Conservation (phyloP, 2,329 filamentous ascomycete species). For the Colletotrichum graminicola region DNA sequence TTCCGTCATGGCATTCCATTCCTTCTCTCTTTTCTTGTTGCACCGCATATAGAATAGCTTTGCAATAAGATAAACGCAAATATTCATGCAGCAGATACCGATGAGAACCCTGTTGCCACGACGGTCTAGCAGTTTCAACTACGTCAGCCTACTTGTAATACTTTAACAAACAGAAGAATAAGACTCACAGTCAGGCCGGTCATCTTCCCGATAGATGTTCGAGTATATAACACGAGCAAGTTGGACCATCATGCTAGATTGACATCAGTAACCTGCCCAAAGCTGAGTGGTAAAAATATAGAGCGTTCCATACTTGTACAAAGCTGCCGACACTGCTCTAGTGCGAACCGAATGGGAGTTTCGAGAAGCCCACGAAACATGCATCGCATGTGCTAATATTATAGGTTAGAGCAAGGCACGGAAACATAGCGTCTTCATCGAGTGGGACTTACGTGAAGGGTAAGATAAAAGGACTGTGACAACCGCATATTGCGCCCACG, state of each 20-base stretch:
- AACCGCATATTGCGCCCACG: constrained; percentile 50
- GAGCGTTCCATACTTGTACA: constrained; percentile 63
- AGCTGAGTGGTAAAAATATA: too few species aligned
- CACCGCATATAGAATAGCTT: constrained; percentile 66
- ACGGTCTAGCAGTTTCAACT: constrained; percentile 9
- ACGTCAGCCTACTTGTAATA: neutral
- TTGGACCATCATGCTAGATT: constrained; percentile 58
- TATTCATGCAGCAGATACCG: constrained; percentile 44
- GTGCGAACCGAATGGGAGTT: constrained; percentile 73
- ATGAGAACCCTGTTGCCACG: constrained; percentile 43
- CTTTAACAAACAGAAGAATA: too few species aligned
- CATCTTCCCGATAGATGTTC: constrained; percentile 62
- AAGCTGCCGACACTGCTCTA: constrained; percentile 70
- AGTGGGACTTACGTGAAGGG: constrained; percentile 46
- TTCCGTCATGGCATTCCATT: constrained; percentile 62
- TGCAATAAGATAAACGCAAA: constrained; percentile 57
- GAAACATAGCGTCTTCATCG: constrained; percentile 38
- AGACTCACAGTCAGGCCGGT: constrained; percentile 53
- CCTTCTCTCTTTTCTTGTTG: constrained; percentile 60
- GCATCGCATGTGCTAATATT: constrained; percentile 58
- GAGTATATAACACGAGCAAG: constrained; percentile 58
- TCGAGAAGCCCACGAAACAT: constrained; percentile 62
- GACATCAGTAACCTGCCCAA: constrained; percentile 43
- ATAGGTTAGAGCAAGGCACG: constrained; percentile 44
- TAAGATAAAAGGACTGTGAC: constrained; percentile 51